phyloP scores from a whole-genome alignment of 768 basidiomycete genomes.

The Termitomyces bulborhizus region DNA sequence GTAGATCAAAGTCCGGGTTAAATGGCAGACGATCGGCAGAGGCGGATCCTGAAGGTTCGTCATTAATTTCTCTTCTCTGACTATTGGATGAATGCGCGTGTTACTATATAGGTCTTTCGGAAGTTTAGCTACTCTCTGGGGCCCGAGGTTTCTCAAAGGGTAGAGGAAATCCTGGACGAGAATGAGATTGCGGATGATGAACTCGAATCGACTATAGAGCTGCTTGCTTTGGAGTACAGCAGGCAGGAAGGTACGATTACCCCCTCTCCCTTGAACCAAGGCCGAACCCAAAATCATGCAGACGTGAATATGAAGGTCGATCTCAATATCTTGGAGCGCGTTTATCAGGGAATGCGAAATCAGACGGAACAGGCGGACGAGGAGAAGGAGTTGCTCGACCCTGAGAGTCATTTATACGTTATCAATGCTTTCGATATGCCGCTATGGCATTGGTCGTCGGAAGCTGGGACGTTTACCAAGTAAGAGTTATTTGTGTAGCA shows the following conservation, averaged over 20 bases:
- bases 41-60: slow-evolving; percentile 41
- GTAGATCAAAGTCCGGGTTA: not conserved
- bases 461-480: slow-evolving; percentile 87
- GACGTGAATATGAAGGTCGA: slow-evolving; percentile 85
- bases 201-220: slow-evolving; percentile 69
- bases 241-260: slow-evolving; percentile 70
- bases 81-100: not conserved
- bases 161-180: slow-evolving; percentile 64
- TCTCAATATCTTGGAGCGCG: slow-evolving; percentile 55
- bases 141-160: slow-evolving; percentile 64
- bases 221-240: slow-evolving; percentile 81
- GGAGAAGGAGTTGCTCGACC: slow-evolving; percentile 66
- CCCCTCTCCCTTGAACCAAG: not conserved
- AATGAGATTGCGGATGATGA: slow-evolving; percentile 70
- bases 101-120: slow-evolving; percentile 58
- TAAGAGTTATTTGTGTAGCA: slow-evolving; percentile 24
- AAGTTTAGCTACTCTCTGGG: slow-evolving; percentile 87
- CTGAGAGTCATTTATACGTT: slow-evolving; percentile 75
- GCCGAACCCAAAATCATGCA: slow-evolving; percentile 16
- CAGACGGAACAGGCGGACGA: slow-evolving; percentile 44
- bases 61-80: not conserved
- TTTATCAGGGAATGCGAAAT: slow-evolving; percentile 70
- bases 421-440: slow-evolving; percentile 97
- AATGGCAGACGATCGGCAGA: slow-evolving; percentile 43
- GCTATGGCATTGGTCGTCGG: slow-evolving; percentile 82